Percentiles rank a stretch among this genome's conserved stretches.
Conservation (phyloP, 441 rosid species). For the Mallotus repandus region DNA sequence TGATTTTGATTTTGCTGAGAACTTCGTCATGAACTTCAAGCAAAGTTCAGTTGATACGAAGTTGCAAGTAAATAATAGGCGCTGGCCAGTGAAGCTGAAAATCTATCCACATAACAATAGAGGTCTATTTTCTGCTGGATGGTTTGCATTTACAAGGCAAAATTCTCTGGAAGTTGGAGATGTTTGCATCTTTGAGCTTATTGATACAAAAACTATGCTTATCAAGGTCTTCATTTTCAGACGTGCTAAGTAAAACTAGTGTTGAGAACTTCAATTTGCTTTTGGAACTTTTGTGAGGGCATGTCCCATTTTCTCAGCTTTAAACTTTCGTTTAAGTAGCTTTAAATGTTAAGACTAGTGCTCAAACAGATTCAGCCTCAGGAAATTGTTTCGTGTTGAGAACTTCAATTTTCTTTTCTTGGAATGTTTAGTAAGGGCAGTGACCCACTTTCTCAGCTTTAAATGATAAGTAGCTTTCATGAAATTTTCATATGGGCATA, state of each 20-base stretch:
- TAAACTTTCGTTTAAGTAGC: no score
- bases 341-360: background rate
- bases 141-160: background rate
- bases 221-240: background rate
- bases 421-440: no score
- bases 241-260: background rate
- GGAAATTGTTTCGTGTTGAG: no score
- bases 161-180: conserved; percentile 1
- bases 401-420: no score
- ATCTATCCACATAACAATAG: background rate
- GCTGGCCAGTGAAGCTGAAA: background rate
- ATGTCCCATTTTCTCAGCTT: no score
- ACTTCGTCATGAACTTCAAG: background rate
- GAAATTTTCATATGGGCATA: no score
- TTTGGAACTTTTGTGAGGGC: no score
- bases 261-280: no score
- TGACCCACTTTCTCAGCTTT: no score
- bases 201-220: background rate
- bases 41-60: background rate
- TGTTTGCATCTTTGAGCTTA: conserved; percentile 9
- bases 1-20: no score
- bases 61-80: background rate
- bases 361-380: no score
- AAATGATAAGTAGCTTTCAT: no score
- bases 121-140: background rate